Evolutionary conservation across 2,329 filamentous ascomycete species (phyloP).

Genomic region (Diaporthe sp.): DNA sequence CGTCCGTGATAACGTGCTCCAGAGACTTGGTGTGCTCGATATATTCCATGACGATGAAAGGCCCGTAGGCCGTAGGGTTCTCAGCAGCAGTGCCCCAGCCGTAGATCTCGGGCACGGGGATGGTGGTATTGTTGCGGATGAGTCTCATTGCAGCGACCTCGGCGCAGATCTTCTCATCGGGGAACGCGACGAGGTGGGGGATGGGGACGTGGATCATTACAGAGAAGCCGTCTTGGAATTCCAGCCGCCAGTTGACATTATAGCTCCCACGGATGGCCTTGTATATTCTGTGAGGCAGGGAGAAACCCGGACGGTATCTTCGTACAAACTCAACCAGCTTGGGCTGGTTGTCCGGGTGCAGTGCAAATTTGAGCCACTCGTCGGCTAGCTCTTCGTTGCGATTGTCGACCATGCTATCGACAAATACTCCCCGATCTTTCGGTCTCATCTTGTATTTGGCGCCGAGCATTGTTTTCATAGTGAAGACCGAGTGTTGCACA

Average conservation of each 20-base stretch:
- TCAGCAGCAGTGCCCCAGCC: conserved; percentile 44
- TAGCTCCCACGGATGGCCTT: conserved; percentile 19
- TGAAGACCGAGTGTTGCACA: background rate
- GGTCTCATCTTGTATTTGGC: background rate
- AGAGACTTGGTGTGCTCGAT: conserved; percentile 40
- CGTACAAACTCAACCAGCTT: conserved; percentile 19
- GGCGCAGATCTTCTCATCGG: conserved; percentile 49
- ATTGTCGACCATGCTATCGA: background rate
- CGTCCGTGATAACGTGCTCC: background rate
- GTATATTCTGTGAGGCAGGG: background rate
- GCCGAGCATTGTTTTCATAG: too few relatives aligned
- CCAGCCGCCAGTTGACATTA: conserved; percentile 27
- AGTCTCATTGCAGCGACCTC: conserved; percentile 49
- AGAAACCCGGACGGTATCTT: background rate
- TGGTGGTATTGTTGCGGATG: conserved; percentile 45
- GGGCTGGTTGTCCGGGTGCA: background rate
- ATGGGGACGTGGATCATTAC: conserved; percentile 21
- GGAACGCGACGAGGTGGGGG: conserved; percentile 37
- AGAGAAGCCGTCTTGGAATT: conserved; percentile 25
- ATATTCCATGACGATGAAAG: conserved; percentile 52
- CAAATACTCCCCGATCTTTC: background rate
- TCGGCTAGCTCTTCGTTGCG: background rate
- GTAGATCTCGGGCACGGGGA: conserved; percentile 48
- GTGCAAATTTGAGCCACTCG: conserved; percentile 1
- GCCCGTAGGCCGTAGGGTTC: conserved; percentile 47